Conservation (phyloP, 2,329 filamentous ascomycete genomes). For the Colletotrichum sp. region DNA sequence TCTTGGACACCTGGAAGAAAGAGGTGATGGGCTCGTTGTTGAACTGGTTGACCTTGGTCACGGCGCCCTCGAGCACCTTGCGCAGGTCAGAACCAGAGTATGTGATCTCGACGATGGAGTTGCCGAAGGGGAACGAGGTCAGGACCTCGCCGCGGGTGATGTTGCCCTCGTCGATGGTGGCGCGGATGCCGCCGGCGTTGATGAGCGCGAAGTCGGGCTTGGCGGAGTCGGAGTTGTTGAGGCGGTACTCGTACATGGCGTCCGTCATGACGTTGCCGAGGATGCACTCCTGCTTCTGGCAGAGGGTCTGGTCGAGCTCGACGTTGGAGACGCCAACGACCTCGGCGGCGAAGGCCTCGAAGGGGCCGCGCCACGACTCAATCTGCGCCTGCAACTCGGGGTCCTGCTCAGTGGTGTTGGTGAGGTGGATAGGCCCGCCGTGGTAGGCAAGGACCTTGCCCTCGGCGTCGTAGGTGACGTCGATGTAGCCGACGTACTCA, state of each 20-base stretch:
- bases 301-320: slow-evolving; percentile 63
- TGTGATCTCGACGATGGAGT: slow-evolving; percentile 64
- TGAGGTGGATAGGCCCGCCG: slow-evolving; percentile 68
- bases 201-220: slow-evolving; percentile 62
- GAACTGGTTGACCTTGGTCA: slow-evolving; percentile 58
- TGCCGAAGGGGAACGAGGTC: slow-evolving; percentile 70
- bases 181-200: slow-evolving; percentile 69
- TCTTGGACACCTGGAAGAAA: slow-evolving; percentile 64
- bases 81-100: slow-evolving; percentile 60
- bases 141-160: slow-evolving; percentile 69
- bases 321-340: slow-evolving; percentile 60
- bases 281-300: slow-evolving; percentile 63
- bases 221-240: slow-evolving; percentile 47
- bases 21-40: slow-evolving; percentile 59
- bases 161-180: slow-evolving; percentile 64
- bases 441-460: slow-evolving; percentile 68
- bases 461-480: slow-evolving; percentile 64
- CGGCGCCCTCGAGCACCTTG: slow-evolving; percentile 63
- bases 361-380: slow-evolving; percentile 62
- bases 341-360: slow-evolving; percentile 63
- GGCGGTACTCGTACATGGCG: slow-evolving; percentile 66
- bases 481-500: slow-evolving; percentile 71
- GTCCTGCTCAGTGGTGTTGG: slow-evolving; percentile 65
- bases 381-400: slow-evolving; percentile 61
- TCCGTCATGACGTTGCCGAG: slow-evolving; percentile 61